These are phyloP conservation scores for Sphaerulina vaccinii DNA, from an alignment of 2,329 filamentous ascomycete species.

Conservation along the genomic window DNA sequence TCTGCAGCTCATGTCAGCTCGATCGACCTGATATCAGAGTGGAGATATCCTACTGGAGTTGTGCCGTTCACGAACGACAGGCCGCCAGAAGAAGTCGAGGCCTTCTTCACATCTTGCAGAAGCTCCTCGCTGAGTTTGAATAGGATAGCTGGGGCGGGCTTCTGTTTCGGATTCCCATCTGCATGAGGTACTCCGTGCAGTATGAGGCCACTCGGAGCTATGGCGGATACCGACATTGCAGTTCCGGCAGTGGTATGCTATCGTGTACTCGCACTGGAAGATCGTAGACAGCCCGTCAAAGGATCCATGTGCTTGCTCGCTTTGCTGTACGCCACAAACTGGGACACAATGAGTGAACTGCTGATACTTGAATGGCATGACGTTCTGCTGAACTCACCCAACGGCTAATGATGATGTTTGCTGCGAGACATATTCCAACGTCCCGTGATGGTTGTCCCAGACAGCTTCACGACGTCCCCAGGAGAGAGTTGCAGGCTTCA, in stretches of 20 bases:
- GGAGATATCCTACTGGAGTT: slow-evolving; percentile 35
- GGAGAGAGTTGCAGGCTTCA: neutral
- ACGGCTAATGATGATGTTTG: slow-evolving; percentile 24
- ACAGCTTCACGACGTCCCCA: slow-evolving; percentile 15
- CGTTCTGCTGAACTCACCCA: slow-evolving; percentile 22
- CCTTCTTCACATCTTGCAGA: slow-evolving; percentile 36
- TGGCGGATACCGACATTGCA: slow-evolving; percentile 23
- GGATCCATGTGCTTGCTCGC: slow-evolving; percentile 29
- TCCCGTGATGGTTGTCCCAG: slow-evolving; percentile 7
- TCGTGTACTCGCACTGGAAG: slow-evolving; percentile 9
- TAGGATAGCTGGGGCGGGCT: slow-evolving; percentile 31
- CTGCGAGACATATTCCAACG: slow-evolving; percentile 18
- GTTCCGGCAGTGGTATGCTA: slow-evolving; percentile 7
- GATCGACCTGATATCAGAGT: neutral
- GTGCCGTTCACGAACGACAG: slow-evolving; percentile 38
- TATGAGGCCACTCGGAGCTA: slow-evolving; percentile 27
- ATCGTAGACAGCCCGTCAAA: slow-evolving; percentile 14
- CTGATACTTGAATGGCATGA: slow-evolving; percentile 14
- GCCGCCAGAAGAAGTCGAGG: slow-evolving; percentile 29
- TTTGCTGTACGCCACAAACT: slow-evolving; percentile 24
- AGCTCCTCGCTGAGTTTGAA: slow-evolving; percentile 34
- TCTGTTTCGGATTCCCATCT: slow-evolving; percentile 21
- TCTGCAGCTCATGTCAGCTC: slow-evolving; percentile 35
- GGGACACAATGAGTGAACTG: slow-evolving; percentile 23
- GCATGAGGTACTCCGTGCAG: slow-evolving; percentile 29